Evolutionary conservation across 2,329 filamentous ascomycete genomes (phyloP).

Genomic region (Thielaviopsis populi): DNA sequence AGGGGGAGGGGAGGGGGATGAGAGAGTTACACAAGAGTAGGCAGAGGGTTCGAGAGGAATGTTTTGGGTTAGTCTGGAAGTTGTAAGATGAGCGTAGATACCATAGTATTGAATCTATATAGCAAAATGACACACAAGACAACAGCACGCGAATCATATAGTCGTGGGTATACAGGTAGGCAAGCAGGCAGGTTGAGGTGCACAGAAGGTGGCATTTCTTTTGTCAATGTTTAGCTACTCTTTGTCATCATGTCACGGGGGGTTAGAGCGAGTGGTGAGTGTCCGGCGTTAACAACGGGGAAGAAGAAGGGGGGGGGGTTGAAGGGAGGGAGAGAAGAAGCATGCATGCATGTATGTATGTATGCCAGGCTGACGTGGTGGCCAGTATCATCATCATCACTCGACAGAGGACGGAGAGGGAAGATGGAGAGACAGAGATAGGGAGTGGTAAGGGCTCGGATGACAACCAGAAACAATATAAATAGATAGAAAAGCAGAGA

Average conservation of each 20-base stretch:
- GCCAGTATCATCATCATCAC: not conserved
- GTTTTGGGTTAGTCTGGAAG: too few relatives aligned
- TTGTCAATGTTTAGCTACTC: not conserved
- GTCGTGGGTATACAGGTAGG: too few relatives aligned
- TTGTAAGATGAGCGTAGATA: too few relatives aligned
- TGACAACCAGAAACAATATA: not conserved
- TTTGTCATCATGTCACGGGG: not conserved
- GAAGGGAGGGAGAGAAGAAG: not conserved
- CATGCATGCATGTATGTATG: too few relatives aligned
- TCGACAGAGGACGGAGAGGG: not conserved
- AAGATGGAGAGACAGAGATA: constrained; percentile 17
- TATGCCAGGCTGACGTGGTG: not conserved
- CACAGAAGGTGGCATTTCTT: not conserved
- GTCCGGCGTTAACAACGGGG: not conserved
- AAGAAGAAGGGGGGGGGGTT: not conserved
- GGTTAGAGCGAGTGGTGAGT: not conserved
- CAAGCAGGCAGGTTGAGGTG: too few relatives aligned
- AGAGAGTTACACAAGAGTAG: not conserved
- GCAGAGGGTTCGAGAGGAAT: not conserved
- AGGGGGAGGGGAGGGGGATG: constrained; percentile 22
- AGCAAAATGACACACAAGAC: too few relatives aligned
- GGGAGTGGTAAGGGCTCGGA: constrained; percentile 17
- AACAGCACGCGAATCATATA: too few relatives aligned
- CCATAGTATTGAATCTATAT: too few relatives aligned
- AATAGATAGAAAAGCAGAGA: too few relatives aligned